These are phyloP conservation scores for Epichloe baconii DNA, from an alignment of 2,329 filamentous ascomycete genomes.

Conservation along the genomic window DNA sequence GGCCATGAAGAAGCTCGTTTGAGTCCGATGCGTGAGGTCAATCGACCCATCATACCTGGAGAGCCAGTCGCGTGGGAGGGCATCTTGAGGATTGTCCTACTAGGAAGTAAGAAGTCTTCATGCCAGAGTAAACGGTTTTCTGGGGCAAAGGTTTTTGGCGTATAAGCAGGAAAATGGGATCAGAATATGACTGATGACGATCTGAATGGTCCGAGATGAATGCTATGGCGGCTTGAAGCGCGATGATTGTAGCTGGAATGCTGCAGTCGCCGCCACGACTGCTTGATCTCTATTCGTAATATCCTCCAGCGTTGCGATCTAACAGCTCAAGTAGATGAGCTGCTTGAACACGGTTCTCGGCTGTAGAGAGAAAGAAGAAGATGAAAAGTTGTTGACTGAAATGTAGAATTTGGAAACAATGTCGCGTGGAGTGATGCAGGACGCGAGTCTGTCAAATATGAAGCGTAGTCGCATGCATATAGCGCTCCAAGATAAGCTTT, in stretches of 20 bases:
- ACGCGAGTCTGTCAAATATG: neutral
- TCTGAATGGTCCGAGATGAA: neutral
- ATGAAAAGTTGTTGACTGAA: neutral
- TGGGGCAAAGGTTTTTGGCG: neutral
- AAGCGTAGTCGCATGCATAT: neutral
- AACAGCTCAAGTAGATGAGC: constrained; percentile 8
- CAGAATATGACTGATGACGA: neutral
- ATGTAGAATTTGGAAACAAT: neutral
- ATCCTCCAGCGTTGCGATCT: constrained; percentile 10
- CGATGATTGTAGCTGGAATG: constrained; percentile 2
- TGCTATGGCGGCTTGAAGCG: constrained; percentile 8
- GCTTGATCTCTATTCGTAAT: constrained; percentile 3
- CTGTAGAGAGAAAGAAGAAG: neutral
- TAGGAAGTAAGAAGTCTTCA: constrained; percentile 2
- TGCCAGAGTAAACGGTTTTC: constrained; percentile 3
- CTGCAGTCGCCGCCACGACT: constrained; percentile 9
- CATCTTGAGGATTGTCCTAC: constrained; percentile 3
- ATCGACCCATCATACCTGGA: neutral
- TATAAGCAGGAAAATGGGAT: neutral
- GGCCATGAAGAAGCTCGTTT: constrained; percentile 2
- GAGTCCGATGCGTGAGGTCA: neutral
- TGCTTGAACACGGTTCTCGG: neutral
- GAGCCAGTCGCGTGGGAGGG: neutral
- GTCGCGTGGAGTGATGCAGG: neutral
- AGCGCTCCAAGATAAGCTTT: too few species aligned